phyloP scores from a whole-genome alignment of 805 yeast genomes.

The Yamadazyma phyllophila region DNA sequence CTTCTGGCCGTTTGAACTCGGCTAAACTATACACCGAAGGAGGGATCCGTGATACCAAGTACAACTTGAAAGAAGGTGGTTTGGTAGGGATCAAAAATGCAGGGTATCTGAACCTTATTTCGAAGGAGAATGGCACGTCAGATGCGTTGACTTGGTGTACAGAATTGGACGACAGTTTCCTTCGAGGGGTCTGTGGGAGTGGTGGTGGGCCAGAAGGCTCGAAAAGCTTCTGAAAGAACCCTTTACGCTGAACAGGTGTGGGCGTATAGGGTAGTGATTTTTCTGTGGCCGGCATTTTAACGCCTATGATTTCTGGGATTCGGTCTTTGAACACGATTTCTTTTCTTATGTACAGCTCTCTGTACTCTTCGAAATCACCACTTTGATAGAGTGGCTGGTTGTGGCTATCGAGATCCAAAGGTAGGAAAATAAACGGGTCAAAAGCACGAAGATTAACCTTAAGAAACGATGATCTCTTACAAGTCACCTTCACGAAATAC shows the following conservation, averaged over 20 bases:
- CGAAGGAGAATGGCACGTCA: constrained; percentile 44
- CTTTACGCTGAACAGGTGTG: constrained; percentile 18
- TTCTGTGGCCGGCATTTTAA: constrained; percentile 19
- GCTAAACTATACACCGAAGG: constrained; percentile 31
- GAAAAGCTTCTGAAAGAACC: constrained; percentile 30
- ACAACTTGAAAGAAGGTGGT: constrained; percentile 34
- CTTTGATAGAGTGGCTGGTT: constrained; percentile 7
- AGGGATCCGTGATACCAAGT: constrained; percentile 24
- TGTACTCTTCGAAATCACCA: constrained; percentile 27
- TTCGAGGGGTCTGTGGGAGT: constrained; percentile 10
- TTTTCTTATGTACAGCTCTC: constrained; percentile 46
- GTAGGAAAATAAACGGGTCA: constrained; percentile 54
- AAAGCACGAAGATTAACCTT: constrained; percentile 45
- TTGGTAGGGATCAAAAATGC: constrained; percentile 46
- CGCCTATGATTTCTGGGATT: constrained; percentile 45
- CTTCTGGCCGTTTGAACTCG: constrained; percentile 33
- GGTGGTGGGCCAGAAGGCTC: constrained; percentile 12
- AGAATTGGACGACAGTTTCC: constrained; percentile 8
- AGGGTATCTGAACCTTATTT: constrained; percentile 48
- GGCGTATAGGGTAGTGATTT: constrained; percentile 21
- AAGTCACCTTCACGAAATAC: constrained; percentile 62
- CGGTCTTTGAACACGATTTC: constrained; percentile 37
- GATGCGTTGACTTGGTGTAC: constrained; percentile 25
- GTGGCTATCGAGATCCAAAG: constrained; percentile 39
- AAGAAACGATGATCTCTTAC: constrained; percentile 49